Base-by-base conservation (phyloP, 371 early-diverging fungal genomes). In the Chytridiales sp. region DNA sequence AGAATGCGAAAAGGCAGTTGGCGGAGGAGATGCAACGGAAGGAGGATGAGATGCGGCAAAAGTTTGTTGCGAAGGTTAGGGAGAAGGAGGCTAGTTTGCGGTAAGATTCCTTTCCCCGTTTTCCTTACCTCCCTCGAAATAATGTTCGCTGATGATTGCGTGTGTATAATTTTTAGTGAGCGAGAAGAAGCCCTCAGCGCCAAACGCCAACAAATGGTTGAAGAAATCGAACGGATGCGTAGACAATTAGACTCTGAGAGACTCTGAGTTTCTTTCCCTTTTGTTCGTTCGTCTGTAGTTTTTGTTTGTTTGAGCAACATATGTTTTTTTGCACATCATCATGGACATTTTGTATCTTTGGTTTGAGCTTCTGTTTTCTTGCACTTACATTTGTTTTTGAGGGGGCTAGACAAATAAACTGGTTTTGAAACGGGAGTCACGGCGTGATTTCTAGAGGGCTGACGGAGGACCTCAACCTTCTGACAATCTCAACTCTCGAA, bases 1-100 rank as follows among this genome's bases (percentile, higher is more conserved):
- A 87, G 41, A 74, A 76, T 31, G 80, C 83, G 29, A 82, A 80
- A 62, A 64, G 70, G 15, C 51, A 57, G 5, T 66, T 82, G 40
- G 73, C 73, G 21, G 79, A 85, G 44, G 89, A 88, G n/a, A 85
- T 92, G 87, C 75, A 79, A 32, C 69, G 81, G 19, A 84, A 78
- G 40, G 90, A 92, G 61, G 89, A 89, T 29, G 82, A 85, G 42
- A 85, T 92, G 68, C 79, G 88, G 11, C 81, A 83, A 65, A 74
- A 73, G 62, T 90, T 90, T 74, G 83, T 90, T 19, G 65, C 76
- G 17, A 78, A 84, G 60, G 89, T 90, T n/a, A 77, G 86, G 35
- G 85, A 85, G 51, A 89, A 86, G 76, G 92, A 90, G 61, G 68
- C 73, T 24, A 73, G 68, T 3, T 69, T 90, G 36, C 77, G 83